Conservation (phyloP, 192 early-diverging fungal species). For the Backusella mclennaniae region DNA sequence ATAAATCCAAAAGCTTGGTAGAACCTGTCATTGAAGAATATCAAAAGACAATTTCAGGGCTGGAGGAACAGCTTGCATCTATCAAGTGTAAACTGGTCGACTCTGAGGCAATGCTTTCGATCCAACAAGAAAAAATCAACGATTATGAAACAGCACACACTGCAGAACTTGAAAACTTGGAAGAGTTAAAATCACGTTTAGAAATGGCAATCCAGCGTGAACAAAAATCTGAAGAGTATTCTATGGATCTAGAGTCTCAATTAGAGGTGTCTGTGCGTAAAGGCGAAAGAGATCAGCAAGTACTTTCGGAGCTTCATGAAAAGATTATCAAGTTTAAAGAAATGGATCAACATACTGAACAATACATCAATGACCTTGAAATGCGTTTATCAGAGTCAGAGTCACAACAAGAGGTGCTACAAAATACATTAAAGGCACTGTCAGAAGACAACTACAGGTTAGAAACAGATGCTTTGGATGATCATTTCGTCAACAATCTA, state of each 20-base stretch:
- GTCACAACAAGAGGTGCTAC: background rate
- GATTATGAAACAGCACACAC: slow-evolving; percentile 40
- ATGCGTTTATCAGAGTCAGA: slow-evolving; percentile 8
- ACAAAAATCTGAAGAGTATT: slow-evolving; percentile 45
- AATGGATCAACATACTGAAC: slow-evolving; percentile 31
- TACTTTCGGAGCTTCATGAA: slow-evolving; percentile 31
- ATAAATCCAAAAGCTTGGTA: slow-evolving; percentile 46
- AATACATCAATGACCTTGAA: slow-evolving; percentile 43
- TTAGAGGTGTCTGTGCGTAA: slow-evolving; percentile 27
- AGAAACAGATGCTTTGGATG: background rate
- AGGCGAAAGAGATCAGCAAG: slow-evolving; percentile 29
- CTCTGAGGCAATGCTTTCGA: slow-evolving; percentile 49
- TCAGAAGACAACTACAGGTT: background rate
- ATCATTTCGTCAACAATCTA: background rate
- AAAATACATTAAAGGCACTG: background rate
- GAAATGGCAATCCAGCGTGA: slow-evolving; percentile 40
- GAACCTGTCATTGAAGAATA: slow-evolving; percentile 71
- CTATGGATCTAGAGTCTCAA: slow-evolving; percentile 33
- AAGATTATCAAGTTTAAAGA: slow-evolving; percentile 55
- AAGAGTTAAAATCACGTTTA: slow-evolving; percentile 40
- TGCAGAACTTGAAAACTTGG: slow-evolving; percentile 40
- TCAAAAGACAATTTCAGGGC: slow-evolving; percentile 56
- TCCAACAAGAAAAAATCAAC: slow-evolving; percentile 53
- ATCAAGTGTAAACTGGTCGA: slow-evolving; percentile 52
- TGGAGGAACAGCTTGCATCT: slow-evolving; percentile 57